A percentile compares a stretch with the other conserved stretches of the same genome.
phyloP scores from a whole-genome alignment of 352 stramenopile genomes.

The Globisporangium radiosum region DNA sequence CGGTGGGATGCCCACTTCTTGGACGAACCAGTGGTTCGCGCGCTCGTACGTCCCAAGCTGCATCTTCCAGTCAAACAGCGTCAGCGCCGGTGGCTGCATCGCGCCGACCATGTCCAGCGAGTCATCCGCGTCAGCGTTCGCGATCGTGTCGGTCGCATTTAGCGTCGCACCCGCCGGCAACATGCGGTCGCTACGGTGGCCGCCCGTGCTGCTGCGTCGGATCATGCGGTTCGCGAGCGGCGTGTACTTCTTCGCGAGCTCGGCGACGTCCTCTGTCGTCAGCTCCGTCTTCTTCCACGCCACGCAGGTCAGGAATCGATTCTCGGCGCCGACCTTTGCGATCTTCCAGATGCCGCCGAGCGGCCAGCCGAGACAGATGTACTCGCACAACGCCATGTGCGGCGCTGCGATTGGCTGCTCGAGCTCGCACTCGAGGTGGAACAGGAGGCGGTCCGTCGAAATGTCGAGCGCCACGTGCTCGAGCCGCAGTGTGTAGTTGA shows the following conservation, averaged over 20 bases:
- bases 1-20: constrained; percentile 24
- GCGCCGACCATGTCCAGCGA: not conserved
- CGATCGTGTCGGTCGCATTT: not conserved
- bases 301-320: constrained; percentile 28
- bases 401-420: constrained; percentile 25
- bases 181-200: not conserved
- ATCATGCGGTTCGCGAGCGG: not conserved
- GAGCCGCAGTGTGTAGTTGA: constrained; percentile 30
- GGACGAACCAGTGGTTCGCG: constrained; percentile 46
- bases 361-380: constrained; percentile 38
- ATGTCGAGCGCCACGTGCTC: constrained; percentile 46
- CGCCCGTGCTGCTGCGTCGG: not conserved
- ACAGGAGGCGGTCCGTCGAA: constrained; percentile 34
- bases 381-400: constrained; percentile 28
- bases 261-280: constrained; percentile 26
- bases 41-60: constrained; percentile 37
- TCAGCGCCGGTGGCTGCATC: constrained; percentile 11
- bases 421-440: constrained; percentile 38
- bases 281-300: constrained; percentile 47
- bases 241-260: constrained; percentile 29
- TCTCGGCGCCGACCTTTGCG: constrained; percentile 19
- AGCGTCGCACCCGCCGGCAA: too few relatives aligned
- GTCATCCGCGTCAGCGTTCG: too few relatives aligned
- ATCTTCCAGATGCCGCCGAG: constrained; percentile 54
- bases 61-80: constrained; percentile 56